Evolutionary conservation across 2,329 filamentous ascomycete species (phyloP).

Genomic region (Fusarium neocosmosporiellum): DNA sequence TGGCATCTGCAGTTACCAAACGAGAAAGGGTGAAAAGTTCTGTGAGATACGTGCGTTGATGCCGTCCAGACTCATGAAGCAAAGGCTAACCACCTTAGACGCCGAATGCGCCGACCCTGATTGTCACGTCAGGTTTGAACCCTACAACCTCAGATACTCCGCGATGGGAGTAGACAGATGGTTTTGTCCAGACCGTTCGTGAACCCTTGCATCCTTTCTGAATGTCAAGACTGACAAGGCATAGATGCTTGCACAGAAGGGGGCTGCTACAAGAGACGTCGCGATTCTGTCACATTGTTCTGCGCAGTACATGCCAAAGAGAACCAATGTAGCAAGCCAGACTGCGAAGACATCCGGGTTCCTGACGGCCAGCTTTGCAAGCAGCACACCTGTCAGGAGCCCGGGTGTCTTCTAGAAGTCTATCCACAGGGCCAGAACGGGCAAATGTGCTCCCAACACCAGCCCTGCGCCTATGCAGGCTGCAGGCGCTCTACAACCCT

Average conservation of each 20-base stretch:
- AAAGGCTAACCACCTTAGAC: slow-evolving; percentile 6
- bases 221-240: not conserved
- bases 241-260: slow-evolving; percentile 15
- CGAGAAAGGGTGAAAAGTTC: not conserved
- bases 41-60: not conserved
- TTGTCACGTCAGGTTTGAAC: not conserved
- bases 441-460: slow-evolving; percentile 20
- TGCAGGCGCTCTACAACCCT: slow-evolving; percentile 6
- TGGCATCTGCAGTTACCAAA: not conserved
- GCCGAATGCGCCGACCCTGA: not conserved
- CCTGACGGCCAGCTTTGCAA: slow-evolving; percentile 2
- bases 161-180: not conserved
- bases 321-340: not conserved
- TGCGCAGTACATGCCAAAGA: slow-evolving; percentile 13
- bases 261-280: slow-evolving; percentile 10
- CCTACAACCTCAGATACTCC: slow-evolving; percentile 5
- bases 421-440: not conserved
- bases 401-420: not conserved
- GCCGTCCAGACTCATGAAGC: not conserved
- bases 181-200: slow-evolving; percentile 24
- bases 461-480: slow-evolving; percentile 16
- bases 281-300: not conserved
- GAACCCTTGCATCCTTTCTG: rapidly evolving
- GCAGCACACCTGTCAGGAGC: slow-evolving; percentile 9
- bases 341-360: slow-evolving; percentile 8